These are phyloP conservation scores for Exophiala sp. DNA, from an alignment of 2,329 filamentous ascomycete genomes.

Conservation along the genomic window DNA sequence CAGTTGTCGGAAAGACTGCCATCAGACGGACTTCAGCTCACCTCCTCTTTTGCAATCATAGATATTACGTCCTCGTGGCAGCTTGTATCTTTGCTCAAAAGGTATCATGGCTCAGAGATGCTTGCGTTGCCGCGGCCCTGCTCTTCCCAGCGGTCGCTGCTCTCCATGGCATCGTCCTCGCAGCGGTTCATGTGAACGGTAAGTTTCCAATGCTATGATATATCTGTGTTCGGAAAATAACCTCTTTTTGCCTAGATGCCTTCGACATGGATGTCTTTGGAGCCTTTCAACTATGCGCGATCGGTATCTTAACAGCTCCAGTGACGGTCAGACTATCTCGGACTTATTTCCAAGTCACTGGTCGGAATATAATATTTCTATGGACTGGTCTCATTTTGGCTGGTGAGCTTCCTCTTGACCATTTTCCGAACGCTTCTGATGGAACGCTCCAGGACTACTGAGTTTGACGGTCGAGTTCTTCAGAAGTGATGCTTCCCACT, in stretches of 20 bases:
- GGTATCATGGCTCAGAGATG: conserved; percentile 56
- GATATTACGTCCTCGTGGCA: conserved; percentile 59
- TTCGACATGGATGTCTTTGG: conserved; percentile 65
- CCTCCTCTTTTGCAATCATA: conserved; percentile 30
- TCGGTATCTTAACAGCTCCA: conserved; percentile 60
- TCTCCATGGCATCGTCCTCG: conserved; percentile 57
- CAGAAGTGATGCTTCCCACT: conserved; percentile 44
- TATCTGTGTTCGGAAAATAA: neutral
- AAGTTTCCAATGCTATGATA: conserved; percentile 29
- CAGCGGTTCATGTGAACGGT: conserved; percentile 55
- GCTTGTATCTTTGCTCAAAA: conserved; percentile 59
- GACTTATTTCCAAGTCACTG: conserved; percentile 60
- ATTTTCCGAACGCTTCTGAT: neutral
- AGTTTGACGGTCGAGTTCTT: conserved; percentile 62
- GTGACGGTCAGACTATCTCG: conserved; percentile 55
- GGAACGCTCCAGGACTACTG: conserved; percentile 44
- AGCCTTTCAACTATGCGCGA: conserved; percentile 61
- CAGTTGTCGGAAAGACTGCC: too few species aligned
- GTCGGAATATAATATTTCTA: conserved; percentile 60
- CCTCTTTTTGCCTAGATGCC: conserved; percentile 43
- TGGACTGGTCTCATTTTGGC: conserved; percentile 59
- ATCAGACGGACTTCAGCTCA: too few species aligned
- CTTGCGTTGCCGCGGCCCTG: conserved; percentile 58
- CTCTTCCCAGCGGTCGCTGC: conserved; percentile 60
- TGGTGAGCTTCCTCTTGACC: conserved; percentile 38